Evolutionary conservation across 1,284 basidiomycete genomes (phyloP), one percentile per base, ranked within the genome.

Genomic region (Grifola frondosa): DNA sequence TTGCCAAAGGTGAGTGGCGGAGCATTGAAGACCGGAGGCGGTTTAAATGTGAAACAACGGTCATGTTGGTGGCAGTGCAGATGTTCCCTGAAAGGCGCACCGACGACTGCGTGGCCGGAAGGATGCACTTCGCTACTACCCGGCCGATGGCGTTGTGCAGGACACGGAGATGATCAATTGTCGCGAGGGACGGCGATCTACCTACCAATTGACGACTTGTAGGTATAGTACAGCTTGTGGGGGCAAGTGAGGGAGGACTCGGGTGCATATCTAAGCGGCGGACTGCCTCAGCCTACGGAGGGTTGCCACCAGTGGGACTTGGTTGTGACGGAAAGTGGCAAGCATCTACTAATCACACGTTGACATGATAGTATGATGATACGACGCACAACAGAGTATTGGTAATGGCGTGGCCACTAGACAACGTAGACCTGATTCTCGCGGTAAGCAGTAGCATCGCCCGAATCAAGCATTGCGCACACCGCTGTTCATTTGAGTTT

Each of bases 1-100:
- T 78, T 77, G 69, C 76, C 69, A 65, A 32, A 50, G 44, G 42
- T 46, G 49, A 51, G 50, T 44, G 46, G 44, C 44, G 44, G 44
- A 31, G 49, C 26, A 51, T 40, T 46, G 34, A 30, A 38, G 50
- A 39, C 49, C 41, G 40, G 39, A n/a, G 46, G 41, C 42, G 26
- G 44, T 57, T 50, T 53, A 52, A 52, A 48, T 41, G 36, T 54
- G 53, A 57, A 57, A 57, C 56, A 42, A n/a, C 33, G 23, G 17
- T 35, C 20, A 30, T 11, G 19, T 19, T 31, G 23, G 48, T 49
- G 48, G 52, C 51, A 29, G 48, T 53, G 51, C 36, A 19, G 19
- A 5, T 33, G 21, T 26, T 40, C 40, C 29, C 40, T 41, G 23
- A 24, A 42, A 33, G 40, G 49, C 33, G 41, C 43, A 39, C 25